Evolutionary conservation across 2,329 filamentous ascomycete species (phyloP).

Genomic region (Hypoxylon rubiginosum): DNA sequence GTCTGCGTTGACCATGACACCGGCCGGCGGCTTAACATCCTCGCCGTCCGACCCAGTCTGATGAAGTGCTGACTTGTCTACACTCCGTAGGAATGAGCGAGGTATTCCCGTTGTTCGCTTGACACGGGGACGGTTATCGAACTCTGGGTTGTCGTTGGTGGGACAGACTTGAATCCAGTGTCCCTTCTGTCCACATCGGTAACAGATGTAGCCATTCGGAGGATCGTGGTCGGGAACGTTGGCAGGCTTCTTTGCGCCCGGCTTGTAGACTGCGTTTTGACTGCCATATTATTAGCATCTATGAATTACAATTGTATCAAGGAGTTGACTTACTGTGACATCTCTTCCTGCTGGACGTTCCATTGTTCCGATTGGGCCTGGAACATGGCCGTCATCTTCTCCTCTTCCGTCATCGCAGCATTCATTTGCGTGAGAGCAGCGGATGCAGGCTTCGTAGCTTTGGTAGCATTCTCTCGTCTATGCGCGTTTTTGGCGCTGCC

Average conservation of each 20-base stretch:
- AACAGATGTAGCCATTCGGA: conserved; percentile 94
- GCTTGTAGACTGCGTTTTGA: conserved; percentile 73
- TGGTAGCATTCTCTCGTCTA: conserved; percentile 73
- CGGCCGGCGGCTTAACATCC: conserved; percentile 79
- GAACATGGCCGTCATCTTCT: conserved; percentile 93
- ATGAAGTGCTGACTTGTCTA: conserved; percentile 88
- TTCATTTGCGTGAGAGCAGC: conserved; percentile 76
- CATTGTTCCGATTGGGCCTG: conserved; percentile 91
- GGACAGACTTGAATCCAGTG: conserved; percentile 99
- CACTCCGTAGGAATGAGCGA: conserved; percentile 92
- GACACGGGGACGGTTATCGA: conserved; percentile 91
- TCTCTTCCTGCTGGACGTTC: conserved; percentile 92
- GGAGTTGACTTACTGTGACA: conserved; percentile 77
- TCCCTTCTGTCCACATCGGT: conserved; percentile 96
- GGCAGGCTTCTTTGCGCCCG: conserved; percentile 73
- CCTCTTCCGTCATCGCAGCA: conserved; percentile 89
- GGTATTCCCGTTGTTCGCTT: conserved; percentile 98
- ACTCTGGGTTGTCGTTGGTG: conserved; percentile 97
- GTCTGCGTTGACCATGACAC: conserved; percentile 97
- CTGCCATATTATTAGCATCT: conserved; percentile 53
- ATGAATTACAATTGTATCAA: neutral
- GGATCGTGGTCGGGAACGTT: conserved; percentile 94
- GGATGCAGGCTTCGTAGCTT: conserved; percentile 69
- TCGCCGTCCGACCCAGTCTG: conserved; percentile 84
- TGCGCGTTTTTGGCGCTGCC: conserved; percentile 85